phyloP scores from a whole-genome alignment of 441 rosid genomes.

The Pelargonium myrrhifolium region DNA sequence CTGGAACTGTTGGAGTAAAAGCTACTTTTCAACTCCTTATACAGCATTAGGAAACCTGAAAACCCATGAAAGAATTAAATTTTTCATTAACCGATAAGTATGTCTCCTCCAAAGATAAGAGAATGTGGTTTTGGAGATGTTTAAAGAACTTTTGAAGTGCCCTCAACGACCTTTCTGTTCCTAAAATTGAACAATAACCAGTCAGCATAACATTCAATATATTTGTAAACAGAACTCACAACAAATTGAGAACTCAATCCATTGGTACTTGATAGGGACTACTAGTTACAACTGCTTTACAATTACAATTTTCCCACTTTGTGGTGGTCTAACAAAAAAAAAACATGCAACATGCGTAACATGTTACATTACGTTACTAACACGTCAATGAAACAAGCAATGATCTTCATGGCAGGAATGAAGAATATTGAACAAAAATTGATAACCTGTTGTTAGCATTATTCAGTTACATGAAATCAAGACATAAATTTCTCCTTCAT shows the following conservation, averaged over 20 bases:
- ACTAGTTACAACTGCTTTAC: background rate
- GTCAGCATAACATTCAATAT: background rate
- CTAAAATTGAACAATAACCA: no score
- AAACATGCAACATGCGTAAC: no score
- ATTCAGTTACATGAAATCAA: conserved; percentile 15
- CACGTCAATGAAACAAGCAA: background rate
- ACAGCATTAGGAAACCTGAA: no score
- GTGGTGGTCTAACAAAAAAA: background rate
- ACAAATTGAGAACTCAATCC: background rate
- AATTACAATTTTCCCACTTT: background rate
- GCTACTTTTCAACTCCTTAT: no score
- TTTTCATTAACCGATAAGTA: no score
- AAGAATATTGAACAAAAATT: background rate
- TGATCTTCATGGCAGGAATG: background rate
- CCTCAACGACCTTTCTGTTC: no score
- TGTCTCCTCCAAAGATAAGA: no score
- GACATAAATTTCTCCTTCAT: conserved; percentile 59
- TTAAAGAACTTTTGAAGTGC: no score
- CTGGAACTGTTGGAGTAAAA: no score
- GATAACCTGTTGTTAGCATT: background rate
- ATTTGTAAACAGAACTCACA: background rate
- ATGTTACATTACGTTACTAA: background rate
- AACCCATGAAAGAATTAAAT: no score
- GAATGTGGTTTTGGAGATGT: no score
- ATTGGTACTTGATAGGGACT: conserved; percentile 1